Base-by-base conservation (phyloP, 2,329 filamentous ascomycete genomes). In the Fusarium lyarnte region DNA sequence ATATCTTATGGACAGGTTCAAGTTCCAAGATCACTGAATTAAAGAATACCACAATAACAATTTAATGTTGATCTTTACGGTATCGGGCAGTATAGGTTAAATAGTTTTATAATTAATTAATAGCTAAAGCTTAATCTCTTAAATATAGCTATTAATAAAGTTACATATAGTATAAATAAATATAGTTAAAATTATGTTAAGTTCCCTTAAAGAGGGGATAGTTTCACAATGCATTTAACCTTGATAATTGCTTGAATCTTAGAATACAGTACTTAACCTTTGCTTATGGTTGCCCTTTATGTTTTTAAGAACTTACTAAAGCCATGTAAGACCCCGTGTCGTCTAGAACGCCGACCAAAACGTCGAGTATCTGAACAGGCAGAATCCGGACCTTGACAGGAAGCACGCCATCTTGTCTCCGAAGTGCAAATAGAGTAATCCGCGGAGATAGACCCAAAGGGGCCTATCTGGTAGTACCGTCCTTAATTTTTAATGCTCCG, bases 401-500 rank as follows among this genome's bases (percentile, higher is more conserved):
- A 38, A 39, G 49, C 49, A 53, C 49, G 33, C 19, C 49, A 53
- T 53, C 19, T n/a, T n/a, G 13, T 16, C 33, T 5, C 2, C 25
- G 23, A 13, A 39, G 19, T 53, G 33, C 33, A 17, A 53, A 53
- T 39, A 53, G 19, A 13, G 49, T 53, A 13, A 2, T 12, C 33
- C 49, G 33, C 49, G 49, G 49, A 53, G 19, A 53, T 39, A 39
- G 8, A 27, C 23, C 13, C 7, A 17, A n/a, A 5, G 7, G 2
- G 10, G 10, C 9, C 27, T 25, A 38, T 13, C 3, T 3, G 3
- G 7, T n/a, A 21, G 7, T 8, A 9, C 2, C 3, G 12, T 5
- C 4, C 7, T 53, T n/a, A 17, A n/a, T 1, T n/a, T 12, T 5
- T n/a, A 25, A 12, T 13, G 16, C 8, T 4, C 25, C 8, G 12